phyloP scores from a whole-genome alignment of 176 grass and related monocot species.

The Ensete glaucum region DNA sequence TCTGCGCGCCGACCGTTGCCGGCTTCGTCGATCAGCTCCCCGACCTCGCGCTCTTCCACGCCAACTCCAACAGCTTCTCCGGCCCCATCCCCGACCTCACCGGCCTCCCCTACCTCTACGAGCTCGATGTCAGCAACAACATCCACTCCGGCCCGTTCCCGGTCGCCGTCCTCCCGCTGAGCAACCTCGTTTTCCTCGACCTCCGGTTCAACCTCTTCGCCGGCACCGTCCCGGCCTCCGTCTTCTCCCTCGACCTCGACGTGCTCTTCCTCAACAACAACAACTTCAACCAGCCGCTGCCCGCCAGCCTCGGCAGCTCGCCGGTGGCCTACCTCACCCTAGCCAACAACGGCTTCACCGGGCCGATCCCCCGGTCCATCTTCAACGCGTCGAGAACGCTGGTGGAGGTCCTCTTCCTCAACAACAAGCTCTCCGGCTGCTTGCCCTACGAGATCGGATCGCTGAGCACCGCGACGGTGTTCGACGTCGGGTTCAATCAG shows the following conservation, averaged over 20 bases:
- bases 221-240: background rate
- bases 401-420: conserved; percentile 12
- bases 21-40: conserved; percentile 14
- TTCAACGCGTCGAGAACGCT: background rate
- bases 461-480: background rate
- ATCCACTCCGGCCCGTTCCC: conserved; percentile 7
- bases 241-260: conserved; percentile 6
- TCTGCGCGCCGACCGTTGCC: background rate
- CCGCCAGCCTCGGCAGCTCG: background rate
- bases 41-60: conserved; percentile 18
- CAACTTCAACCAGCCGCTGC: conserved; percentile 7
- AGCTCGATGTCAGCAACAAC: conserved; percentile 23
- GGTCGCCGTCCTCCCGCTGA: background rate
- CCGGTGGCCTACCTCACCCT: conserved; percentile 11
- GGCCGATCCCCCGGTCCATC: conserved; percentile 7
- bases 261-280: conserved; percentile 22
- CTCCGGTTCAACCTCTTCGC: conserved; percentile 16
- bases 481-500: conserved; percentile 10
- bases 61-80: conserved; percentile 24
- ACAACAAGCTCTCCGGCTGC: conserved; percentile 6
- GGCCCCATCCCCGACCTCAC: conserved; percentile 5
- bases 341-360: conserved; percentile 19
- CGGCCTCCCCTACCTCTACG: conserved; percentile 6
- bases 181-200: conserved; percentile 16
- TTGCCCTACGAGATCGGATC: conserved; percentile 5